These are phyloP conservation scores for Irpex lacteus DNA, from an alignment of 1,284 basidiomycete species.

Conservation along the genomic window DNA sequence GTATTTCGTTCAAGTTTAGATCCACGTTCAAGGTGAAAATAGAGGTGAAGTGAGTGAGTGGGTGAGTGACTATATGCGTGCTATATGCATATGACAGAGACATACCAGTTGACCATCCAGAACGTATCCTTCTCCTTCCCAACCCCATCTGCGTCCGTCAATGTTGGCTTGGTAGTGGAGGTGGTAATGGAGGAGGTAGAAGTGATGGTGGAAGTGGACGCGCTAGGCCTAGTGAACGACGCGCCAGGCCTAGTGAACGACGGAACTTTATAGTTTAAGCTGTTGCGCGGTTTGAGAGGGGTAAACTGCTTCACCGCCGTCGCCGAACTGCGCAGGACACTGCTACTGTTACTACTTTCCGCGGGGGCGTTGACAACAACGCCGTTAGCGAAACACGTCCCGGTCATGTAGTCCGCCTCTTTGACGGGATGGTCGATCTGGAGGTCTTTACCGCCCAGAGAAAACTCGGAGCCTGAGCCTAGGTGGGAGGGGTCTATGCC, in stretches of 20 bases:
- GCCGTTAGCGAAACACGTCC: conserved; percentile 53
- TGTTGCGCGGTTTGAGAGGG: conserved; percentile 37
- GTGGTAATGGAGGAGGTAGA: no score
- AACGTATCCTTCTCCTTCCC: background rate
- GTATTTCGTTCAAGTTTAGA: no score
- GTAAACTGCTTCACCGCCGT: conserved; percentile 45
- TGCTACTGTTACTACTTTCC: background rate
- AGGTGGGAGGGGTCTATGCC: conserved; percentile 35
- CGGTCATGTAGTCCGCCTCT: conserved; percentile 58
- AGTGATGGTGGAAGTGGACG: no score
- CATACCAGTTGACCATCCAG: conserved; percentile 72
- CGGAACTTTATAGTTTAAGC: conserved; percentile 26
- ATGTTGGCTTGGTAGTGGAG: no score
- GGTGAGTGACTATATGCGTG: background rate
- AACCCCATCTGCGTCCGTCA: background rate
- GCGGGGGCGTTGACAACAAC: conserved; percentile 19
- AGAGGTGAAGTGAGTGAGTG: no score
- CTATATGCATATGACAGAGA: background rate
- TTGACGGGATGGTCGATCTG: conserved; percentile 61
- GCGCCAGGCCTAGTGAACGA: conserved; percentile 15
- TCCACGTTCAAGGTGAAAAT: no score
- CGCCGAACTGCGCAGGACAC: no score
- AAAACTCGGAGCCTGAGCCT: conserved; percentile 53
- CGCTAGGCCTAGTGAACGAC: background rate
- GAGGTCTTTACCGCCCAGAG: conserved; percentile 67